phyloP scores from a whole-genome alignment of 495 filamentous ascomycete genomes.

The Talaromyces proteolyticus region DNA sequence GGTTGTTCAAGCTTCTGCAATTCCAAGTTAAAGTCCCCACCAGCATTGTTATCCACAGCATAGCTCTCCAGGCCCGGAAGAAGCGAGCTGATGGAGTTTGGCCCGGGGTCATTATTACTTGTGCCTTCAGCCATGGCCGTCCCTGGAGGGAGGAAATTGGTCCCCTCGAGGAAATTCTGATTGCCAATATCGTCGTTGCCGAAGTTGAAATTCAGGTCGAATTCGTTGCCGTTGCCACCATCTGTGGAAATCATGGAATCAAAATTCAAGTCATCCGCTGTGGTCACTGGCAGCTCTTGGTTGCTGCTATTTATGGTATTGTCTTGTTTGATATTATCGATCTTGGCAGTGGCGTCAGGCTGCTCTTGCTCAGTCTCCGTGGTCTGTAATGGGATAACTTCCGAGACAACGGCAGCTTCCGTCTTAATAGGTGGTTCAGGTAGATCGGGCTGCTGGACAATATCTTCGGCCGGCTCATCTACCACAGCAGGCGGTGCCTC shows the following conservation, averaged over 20 bases:
- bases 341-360: background rate
- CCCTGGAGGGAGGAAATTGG: conserved; percentile 22
- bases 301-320: conserved; percentile 8
- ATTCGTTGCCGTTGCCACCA: conserved; percentile 24
- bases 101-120: conserved; percentile 11
- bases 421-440: conserved; percentile 2
- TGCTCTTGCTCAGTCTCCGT: background rate
- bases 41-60: conserved; percentile 22
- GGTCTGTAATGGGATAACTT: background rate
- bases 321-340: conserved; percentile 8
- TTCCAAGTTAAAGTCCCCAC: conserved; percentile 38
- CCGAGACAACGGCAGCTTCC: background rate
- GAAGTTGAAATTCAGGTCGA: conserved; percentile 43
- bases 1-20: conserved; percentile 19
- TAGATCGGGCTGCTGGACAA: background rate
- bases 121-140: conserved; percentile 13
- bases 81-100: conserved; percentile 17
- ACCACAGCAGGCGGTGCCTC: conserved; percentile 16
- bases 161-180: conserved; percentile 35
- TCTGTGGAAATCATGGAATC: conserved; percentile 31
- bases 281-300: conserved; percentile 14
- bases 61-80: conserved; percentile 25
- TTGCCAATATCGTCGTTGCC: conserved; percentile 37
- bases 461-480: conserved; percentile 11
- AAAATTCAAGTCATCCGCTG: conserved; percentile 30